Evolutionary conservation across 2,329 filamentous ascomycete species (phyloP), one percentile per base, ranked within the genome.

Genomic region (Pseudocercospora fuligena): DNA sequence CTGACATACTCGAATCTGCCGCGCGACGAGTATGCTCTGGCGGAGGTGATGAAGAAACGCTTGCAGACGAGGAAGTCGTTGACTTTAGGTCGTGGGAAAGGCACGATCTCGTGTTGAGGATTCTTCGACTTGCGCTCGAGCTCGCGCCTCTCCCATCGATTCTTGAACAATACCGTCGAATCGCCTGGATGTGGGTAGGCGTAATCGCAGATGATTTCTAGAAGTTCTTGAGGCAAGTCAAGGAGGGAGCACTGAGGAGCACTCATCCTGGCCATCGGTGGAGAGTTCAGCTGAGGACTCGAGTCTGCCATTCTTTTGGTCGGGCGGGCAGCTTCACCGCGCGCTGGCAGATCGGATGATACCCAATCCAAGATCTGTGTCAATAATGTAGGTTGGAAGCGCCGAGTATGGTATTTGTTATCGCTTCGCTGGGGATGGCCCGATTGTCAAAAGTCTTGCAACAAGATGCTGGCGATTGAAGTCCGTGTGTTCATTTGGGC

Each of bases 61-160:
- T 61, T 65, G 31, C 29, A 56, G 21, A 61, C 47, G 6, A 65
- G 31, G 31, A 65, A 65, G 7, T 61, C 63, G n/a, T 56, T 23
- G 46, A 65, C 47, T 25, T 65, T 65, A 16, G 31, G 12, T 9
- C 16, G 5, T 6, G 63, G 57, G 27, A 65, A 65, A 7, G 56
- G 43, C 21, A 21, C 21, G n/a, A 49, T 27, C 47, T 25, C 27
- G 40, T 16, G 19, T 16, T 31, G 33, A 46, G 57, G 21, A 16
- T 47, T 9, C 1, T 23, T 21, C 46, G 21, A 23, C 21, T 16
- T 49, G 46, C 46, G 46, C 46, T 19, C 46, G 21, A 49, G 46
- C 46, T 49, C 46, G 21, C 46, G 46, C 46, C 46, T 49, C 4
- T 49, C n/a, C 46, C 46, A 49, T 23, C 46, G 21, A 9, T 49